Evolutionary conservation across 805 yeast species (phyloP).

Genomic region (Suhomyces sp.): DNA sequence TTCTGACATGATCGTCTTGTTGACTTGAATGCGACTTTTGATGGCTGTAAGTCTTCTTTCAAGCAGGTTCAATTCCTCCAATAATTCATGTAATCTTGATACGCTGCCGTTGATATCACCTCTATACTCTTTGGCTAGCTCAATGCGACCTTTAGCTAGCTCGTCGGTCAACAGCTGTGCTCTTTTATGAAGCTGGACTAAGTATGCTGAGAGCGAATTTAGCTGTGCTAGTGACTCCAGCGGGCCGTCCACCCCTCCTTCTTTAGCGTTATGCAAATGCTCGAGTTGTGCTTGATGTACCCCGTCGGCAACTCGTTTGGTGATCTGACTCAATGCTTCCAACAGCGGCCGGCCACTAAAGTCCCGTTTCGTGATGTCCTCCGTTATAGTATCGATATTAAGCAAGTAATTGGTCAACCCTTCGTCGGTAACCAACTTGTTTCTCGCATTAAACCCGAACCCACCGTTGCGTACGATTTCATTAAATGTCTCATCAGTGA

Average conservation of each 20-base stretch:
- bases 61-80: conserved; percentile 21
- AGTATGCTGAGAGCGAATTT: conserved; percentile 14
- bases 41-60: conserved; percentile 25
- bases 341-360: conserved; percentile 3
- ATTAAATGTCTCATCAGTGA: conserved; percentile 12
- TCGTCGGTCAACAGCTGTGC: conserved; percentile 19
- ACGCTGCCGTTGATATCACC: conserved; percentile 26
- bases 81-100: conserved; percentile 26
- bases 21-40: conserved; percentile 20
- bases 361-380: conserved; percentile 10
- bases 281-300: conserved; percentile 1
- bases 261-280: neutral
- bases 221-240: conserved; percentile 11
- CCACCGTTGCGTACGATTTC: conserved; percentile 21
- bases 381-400: conserved; percentile 25
- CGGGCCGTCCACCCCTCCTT: neutral
- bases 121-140: conserved; percentile 20
- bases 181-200: conserved; percentile 15
- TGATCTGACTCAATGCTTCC: conserved; percentile 5
- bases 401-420: conserved; percentile 27
- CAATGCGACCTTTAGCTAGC: conserved; percentile 16
- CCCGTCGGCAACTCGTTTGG: conserved; percentile 1
- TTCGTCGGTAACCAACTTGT: conserved; percentile 18
- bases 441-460: conserved; percentile 8
- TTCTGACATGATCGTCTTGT: conserved; percentile 24